Conservation (phyloP, 768 basidiomycete genomes). For the Galerina sulciceps region DNA sequence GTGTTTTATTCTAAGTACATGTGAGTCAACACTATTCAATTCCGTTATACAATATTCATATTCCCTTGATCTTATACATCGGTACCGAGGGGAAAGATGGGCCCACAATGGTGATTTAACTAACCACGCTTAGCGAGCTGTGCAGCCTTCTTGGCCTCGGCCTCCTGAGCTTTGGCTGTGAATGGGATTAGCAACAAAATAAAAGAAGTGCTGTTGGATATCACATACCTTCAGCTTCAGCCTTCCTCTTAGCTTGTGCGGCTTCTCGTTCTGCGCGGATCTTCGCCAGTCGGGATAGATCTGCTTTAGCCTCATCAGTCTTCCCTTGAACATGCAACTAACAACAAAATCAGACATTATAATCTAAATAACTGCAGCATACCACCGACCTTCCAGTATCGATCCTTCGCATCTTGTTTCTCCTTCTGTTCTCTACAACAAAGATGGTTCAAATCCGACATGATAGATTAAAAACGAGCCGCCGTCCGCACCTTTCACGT, state of each 20-base stretch:
- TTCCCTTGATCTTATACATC: too few species aligned
- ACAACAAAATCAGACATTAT: not conserved
- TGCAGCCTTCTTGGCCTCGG: slow-evolving; percentile 63
- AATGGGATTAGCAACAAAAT: slow-evolving; percentile 1
- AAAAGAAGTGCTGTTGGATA: not conserved
- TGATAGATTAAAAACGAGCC: not conserved
- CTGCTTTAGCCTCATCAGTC: slow-evolving; percentile 88
- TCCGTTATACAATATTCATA: not conserved
- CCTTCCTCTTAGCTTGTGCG: slow-evolving; percentile 85
- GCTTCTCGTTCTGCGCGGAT: slow-evolving; percentile 88
- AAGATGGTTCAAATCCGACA: not conserved
- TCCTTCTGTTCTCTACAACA: slow-evolving; percentile 82
- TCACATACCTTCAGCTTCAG: slow-evolving; percentile 79
- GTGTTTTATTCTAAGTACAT: not conserved
- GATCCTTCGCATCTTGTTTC: slow-evolving; percentile 86
- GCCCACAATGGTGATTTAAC: not conserved
- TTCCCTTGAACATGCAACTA: slow-evolving; percentile 81
- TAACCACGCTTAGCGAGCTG: slow-evolving; percentile 30
- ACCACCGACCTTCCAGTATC: slow-evolving; percentile 78
- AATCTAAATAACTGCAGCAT: not conserved
- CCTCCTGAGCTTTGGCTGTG: slow-evolving; percentile 66
- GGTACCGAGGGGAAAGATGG: not conserved
- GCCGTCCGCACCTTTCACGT: slow-evolving; percentile 57
- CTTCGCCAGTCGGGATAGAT: slow-evolving; percentile 84
- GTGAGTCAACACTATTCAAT: not conserved